Evolutionary conservation across 169 alveolate genomes (phyloP), one percentile per base, ranked within the genome.

Genomic region (Eimeria sp.): DNA sequence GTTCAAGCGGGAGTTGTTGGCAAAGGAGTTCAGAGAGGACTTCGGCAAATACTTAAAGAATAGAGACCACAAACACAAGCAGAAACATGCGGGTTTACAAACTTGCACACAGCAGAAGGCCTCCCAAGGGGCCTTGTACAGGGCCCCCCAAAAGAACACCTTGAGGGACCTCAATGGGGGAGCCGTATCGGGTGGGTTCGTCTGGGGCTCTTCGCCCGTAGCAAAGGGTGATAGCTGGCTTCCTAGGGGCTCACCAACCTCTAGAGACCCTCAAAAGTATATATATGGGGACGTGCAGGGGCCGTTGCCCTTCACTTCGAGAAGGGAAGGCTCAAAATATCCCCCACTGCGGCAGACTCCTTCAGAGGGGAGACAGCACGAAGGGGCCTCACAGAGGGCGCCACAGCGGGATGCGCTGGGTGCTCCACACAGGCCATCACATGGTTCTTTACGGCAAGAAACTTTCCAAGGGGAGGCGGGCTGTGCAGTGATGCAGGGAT

Each of bases 21-120:
- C 22, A 22, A 47, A n/a, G 51, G 49, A 47, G 73, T 82, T 82
- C 72, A 30, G 43, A 47, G 73, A 82, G 27, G 90, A 82, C 90
- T 82, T 34, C 73, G 73, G 13, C 18, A 82, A 82, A 30, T 47
- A 47, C 11, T 22, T 54, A 9, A 54, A 49, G 51, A 82, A n/a
- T 40, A 18, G 40, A 34, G 40, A 25, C 22, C 90, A 49, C 73
- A 82, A 57, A 14, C 54, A 11, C 51, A 16, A 49, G 89, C 34
- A 40, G 47, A 10, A n/a, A 2, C 58, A 34, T 34, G 40, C 2
- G 40, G 40, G 40, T 34, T 34, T 34, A 34, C 40, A 5, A n/a
- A 18, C 57, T 34, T 34, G 57, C 84, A 25, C 25, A 10, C 84
- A 2, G 25, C 13, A 5, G 57, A 51, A 73, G 84, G n/a, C 1